Evolutionary conservation across 345 rosid genomes (phyloP), one percentile per base, ranked within the genome.

Genomic region (Barbarea vulgaris): DNA sequence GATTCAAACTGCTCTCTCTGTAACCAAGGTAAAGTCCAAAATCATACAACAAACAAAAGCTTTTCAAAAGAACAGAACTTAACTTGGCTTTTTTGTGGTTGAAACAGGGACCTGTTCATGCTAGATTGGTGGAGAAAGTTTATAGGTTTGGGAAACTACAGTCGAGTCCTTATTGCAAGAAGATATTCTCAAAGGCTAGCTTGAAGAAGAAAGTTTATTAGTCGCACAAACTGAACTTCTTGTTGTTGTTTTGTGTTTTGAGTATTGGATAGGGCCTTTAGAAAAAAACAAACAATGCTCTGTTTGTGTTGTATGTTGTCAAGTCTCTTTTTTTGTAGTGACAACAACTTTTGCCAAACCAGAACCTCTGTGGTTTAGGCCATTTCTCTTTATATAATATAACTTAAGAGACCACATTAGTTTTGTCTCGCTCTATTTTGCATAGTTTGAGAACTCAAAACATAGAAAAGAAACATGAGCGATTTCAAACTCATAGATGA

Each of bases 151-250:
- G 67, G 53, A 73, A 71, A 7, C n/a, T 90, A 47, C 83, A 83
- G 0, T 84, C 87, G 17, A 90, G 84, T 52, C 96, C 96, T 8
- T 84, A 88, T 46, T 82, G 93, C 80, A 88, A 87, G 87, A 87
- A 88, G 82, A 85, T 90, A 48, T 90, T 90, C 86, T 82, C 91
- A 0, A 58, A 85, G 60, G 81, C 58, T 64, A 66, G 84, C 66
- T 70, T 84, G 72, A 90, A 80, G 82, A 88, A 83, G 74, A 83
- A 83, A 85, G 36, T 55, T 6, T 15, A 2, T 48, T 65, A 13
- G 44, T 47, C 36, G 8, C 25, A n/a, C 9, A 46, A 33, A 55
- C 5, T 41, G 3, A 41, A 18, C 4, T 66, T 25, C 58, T 47
- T 74, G 28, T 55, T 22, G 28, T 59, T 58, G 3, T 48, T 55